A percentile compares a stretch with the other conserved stretches of the same genome.
These are phyloP conservation scores for Plasmodium inui DNA, from an alignment of 169 alveolate species.

Conservation along the genomic window DNA sequence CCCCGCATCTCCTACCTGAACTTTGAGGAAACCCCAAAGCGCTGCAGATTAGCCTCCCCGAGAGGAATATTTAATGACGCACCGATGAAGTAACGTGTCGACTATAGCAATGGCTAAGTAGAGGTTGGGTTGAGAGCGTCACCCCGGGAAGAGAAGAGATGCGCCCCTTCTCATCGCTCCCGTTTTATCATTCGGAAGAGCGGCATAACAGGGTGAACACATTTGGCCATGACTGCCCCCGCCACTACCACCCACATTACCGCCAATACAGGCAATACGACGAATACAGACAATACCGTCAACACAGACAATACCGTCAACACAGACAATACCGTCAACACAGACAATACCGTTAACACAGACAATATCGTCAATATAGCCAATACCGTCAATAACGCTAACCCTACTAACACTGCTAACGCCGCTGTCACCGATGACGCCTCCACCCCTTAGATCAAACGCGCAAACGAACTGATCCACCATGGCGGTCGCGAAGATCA, in stretches of 20 bases:
- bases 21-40: not conserved
- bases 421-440: not conserved
- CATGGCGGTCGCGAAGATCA: not conserved
- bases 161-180: not conserved
- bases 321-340: too few species aligned
- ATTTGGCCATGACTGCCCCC: not conserved
- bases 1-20: not conserved
- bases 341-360: too few species aligned
- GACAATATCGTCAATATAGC: not conserved
- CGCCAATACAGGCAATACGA: too few species aligned
- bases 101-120: not conserved
- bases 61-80: not conserved
- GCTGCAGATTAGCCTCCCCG: not conserved
- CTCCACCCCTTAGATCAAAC: conserved; percentile 7
- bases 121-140: not conserved
- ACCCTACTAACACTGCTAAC: not conserved
- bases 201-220: not conserved
- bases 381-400: not conserved
- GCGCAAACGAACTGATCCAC: not conserved
- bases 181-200: not conserved
- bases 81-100: not conserved
- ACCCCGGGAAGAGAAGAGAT: not conserved
- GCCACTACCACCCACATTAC: too few species aligned
- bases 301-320: too few species aligned
- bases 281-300: too few species aligned